Conservation (phyloP, 2,329 filamentous ascomycete genomes). For the Ophiostoma tasmaniense region DNA sequence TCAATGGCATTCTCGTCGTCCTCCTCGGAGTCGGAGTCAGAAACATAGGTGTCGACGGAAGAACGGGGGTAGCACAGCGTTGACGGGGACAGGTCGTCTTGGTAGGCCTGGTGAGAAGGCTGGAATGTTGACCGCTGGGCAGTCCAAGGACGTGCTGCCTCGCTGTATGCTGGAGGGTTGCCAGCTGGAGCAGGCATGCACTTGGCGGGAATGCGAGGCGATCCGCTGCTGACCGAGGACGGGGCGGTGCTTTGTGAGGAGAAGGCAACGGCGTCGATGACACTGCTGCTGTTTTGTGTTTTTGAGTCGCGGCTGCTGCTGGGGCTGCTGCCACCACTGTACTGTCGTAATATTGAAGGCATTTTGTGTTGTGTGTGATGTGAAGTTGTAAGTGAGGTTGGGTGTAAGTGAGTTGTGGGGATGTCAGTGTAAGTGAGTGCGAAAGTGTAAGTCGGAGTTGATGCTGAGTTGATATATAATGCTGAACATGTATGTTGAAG, state of each 20-base stretch:
- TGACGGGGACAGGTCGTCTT: slow-evolving; percentile 33
- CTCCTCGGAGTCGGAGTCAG: slow-evolving; percentile 52
- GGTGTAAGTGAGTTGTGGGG: neutral
- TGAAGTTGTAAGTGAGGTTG: slow-evolving; percentile 1
- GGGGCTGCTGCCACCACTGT: slow-evolving; percentile 21
- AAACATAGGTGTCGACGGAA: slow-evolving; percentile 74
- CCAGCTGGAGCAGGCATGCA: slow-evolving; percentile 15
- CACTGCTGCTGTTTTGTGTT: slow-evolving; percentile 33
- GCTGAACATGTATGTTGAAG: neutral
- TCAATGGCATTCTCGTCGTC: slow-evolving; percentile 9
- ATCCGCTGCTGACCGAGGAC: slow-evolving; percentile 34
- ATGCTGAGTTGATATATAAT: neutral
- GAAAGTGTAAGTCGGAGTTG: neutral
- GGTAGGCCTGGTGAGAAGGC: slow-evolving; percentile 15
- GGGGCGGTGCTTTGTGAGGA: slow-evolving; percentile 39
- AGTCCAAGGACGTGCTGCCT: neutral
- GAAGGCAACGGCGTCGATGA: slow-evolving; percentile 32
- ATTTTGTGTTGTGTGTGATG: slow-evolving; percentile 19
- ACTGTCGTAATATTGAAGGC: slow-evolving; percentile 30
- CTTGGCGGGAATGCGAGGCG: slow-evolving; percentile 32
- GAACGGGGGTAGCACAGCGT: slow-evolving; percentile 42
- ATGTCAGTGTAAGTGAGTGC: neutral
- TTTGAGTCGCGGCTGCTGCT: slow-evolving; percentile 29
- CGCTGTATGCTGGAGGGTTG: neutral
- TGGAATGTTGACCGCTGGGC: slow-evolving; percentile 9